These are phyloP conservation scores for Eucalyptus cloeziana DNA, from an alignment of 345 rosid genomes.

Conservation along the genomic window DNA sequence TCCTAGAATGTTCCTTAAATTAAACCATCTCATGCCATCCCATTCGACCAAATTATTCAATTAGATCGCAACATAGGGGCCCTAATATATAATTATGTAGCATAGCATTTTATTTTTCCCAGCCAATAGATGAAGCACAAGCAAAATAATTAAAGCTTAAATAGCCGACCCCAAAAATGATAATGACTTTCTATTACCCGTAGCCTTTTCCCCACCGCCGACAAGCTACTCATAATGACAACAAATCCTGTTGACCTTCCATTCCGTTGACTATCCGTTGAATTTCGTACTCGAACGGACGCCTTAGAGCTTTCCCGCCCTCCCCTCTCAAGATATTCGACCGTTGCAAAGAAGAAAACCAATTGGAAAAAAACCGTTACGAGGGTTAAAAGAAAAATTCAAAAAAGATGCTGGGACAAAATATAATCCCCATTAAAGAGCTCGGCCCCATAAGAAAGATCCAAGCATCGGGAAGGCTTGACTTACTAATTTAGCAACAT, in stretches of 20 bases:
- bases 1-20: background rate
- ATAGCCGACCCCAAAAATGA: background rate
- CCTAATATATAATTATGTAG: background rate
- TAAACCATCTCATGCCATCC: background rate
- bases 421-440: background rate
- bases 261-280: background rate
- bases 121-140: background rate
- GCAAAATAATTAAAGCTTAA: background rate
- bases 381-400: background rate
- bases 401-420: background rate
- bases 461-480: background rate
- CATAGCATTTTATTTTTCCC: background rate
- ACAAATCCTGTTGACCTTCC: background rate
- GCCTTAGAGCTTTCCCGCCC: background rate
- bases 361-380: background rate
- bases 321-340: background rate
- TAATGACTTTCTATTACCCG: background rate
- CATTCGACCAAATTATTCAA: background rate
- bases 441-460: background rate
- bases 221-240: background rate
- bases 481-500: fast-evolving
- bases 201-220: background rate
- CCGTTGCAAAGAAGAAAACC: background rate
- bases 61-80: background rate
- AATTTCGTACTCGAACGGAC: background rate